These are phyloP conservation scores for Cercospora janseana DNA, from an alignment of 2,329 filamentous ascomycete species.

Conservation along the genomic window DNA sequence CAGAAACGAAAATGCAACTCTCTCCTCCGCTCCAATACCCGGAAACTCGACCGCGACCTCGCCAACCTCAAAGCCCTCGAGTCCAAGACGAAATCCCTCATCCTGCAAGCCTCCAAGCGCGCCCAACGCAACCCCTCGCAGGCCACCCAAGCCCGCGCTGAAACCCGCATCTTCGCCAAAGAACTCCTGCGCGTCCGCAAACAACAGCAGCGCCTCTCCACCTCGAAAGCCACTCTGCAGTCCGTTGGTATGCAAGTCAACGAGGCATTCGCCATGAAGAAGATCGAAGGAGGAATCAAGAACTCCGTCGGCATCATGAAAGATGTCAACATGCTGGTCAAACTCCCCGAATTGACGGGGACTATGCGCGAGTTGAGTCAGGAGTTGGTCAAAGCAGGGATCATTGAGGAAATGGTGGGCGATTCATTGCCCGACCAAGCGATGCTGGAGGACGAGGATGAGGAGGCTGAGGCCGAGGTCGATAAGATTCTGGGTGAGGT, in stretches of 20 bases:
- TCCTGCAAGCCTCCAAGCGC: constrained; percentile 77
- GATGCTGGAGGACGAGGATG: constrained; percentile 66
- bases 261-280: constrained; percentile 90
- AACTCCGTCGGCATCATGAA: constrained; percentile 92
- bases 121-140: constrained; percentile 77
- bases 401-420: constrained; percentile 96
- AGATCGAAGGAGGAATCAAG: constrained; percentile 89
- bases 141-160: constrained; percentile 72
- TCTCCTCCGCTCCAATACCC: constrained; percentile 83
- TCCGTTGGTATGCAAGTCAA: constrained; percentile 97
- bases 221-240: constrained; percentile 85
- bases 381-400: constrained; percentile 89
- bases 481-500: constrained; percentile 92
- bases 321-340: constrained; percentile 83
- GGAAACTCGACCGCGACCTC: constrained; percentile 94
- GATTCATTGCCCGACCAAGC: constrained; percentile 77
- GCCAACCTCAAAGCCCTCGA: constrained; percentile 73
- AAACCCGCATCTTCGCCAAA: constrained; percentile 82
- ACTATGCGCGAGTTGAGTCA: constrained; percentile 86
- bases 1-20: constrained; percentile 94
- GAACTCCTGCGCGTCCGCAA: constrained; percentile 83
- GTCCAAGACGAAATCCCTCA: constrained; percentile 78
- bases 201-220: constrained; percentile 70
- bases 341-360: constrained; percentile 77
- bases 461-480: constrained; percentile 77